These are phyloP conservation scores for Pseudogymnoascus destructans DNA, from an alignment of 2,329 filamentous ascomycete species.

Conservation along the genomic window DNA sequence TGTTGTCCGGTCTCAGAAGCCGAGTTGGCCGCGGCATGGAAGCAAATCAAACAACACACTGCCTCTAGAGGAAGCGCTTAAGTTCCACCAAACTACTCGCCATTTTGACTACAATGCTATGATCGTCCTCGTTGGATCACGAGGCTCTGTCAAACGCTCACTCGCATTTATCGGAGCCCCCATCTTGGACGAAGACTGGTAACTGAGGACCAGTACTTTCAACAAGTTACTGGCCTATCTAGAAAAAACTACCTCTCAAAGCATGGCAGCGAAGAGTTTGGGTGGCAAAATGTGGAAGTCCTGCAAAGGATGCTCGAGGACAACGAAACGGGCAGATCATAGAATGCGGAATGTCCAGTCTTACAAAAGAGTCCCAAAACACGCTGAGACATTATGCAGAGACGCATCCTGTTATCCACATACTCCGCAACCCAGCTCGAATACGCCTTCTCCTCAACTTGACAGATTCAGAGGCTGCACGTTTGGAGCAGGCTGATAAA, in stretches of 20 bases:
- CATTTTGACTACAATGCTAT: constrained; percentile 41
- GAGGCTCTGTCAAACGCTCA: constrained; percentile 63
- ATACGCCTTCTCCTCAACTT: constrained; percentile 39
- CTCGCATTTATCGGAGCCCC: constrained; percentile 61
- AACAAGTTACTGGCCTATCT: constrained; percentile 47
- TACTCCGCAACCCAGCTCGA: constrained; percentile 50
- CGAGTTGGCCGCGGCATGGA: background rate
- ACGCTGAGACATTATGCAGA: constrained; percentile 47
- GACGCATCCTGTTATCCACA: constrained; percentile 57
- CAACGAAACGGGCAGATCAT: constrained; percentile 53
- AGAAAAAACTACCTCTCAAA: constrained; percentile 50
- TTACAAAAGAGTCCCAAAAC: constrained; percentile 30
- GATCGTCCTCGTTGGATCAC: constrained; percentile 59
- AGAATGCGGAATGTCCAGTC: constrained; percentile 53
- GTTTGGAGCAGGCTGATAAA: constrained; percentile 32
- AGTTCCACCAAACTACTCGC: constrained; percentile 12
- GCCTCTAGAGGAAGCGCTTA: background rate
- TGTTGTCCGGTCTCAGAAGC: background rate
- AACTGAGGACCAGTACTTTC: constrained; percentile 56
- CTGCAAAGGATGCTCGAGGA: constrained; percentile 45
- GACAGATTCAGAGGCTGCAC: constrained; percentile 30
- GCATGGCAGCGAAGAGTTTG: constrained; percentile 49
- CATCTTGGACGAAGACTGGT: constrained; percentile 55
- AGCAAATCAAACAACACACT: background rate
- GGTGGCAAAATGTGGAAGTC: constrained; percentile 47